A percentile compares a stretch with the other conserved stretches of the same genome.
Evolutionary conservation across 768 basidiomycete species (phyloP).

Genomic region (Tulasnella sp.): DNA sequence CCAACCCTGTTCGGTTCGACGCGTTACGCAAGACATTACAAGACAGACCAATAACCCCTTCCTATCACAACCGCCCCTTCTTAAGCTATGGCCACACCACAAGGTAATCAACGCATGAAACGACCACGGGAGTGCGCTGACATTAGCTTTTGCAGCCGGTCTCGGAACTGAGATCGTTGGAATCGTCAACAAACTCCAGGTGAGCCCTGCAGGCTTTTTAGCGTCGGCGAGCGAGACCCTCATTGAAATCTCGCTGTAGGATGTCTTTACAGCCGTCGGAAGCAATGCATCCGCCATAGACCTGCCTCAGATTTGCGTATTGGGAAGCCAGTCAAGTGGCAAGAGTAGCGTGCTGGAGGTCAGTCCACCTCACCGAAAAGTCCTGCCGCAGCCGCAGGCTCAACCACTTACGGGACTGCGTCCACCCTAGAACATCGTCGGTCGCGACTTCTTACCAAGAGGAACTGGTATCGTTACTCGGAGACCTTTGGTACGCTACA

Average conservation of each 20-base stretch:
- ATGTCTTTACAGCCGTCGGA: conserved; percentile 83
- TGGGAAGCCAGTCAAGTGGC: conserved; percentile 88
- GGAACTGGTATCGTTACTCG: conserved; percentile 98
- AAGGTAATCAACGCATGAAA: neutral
- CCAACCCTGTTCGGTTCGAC: neutral
- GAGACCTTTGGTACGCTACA: conserved; percentile 69
- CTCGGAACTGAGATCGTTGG: conserved; percentile 78
- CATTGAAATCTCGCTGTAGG: conserved; percentile 33
- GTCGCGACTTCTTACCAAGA: conserved; percentile 96
- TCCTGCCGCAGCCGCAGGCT: conserved; percentile 10
- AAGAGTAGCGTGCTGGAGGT: conserved; percentile 93
- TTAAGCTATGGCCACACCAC: conserved; percentile 4
- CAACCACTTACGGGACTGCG: conserved; percentile 1
- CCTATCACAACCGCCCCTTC: neutral
- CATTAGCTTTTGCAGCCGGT: conserved; percentile 33
- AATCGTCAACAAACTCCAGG: conserved; percentile 80
- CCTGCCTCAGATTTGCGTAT: conserved; percentile 86
- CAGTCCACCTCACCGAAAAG: conserved; percentile 30
- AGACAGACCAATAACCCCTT: conserved; percentile 1
- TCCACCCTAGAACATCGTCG: conserved; percentile 79
- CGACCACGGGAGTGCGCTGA: neutral
- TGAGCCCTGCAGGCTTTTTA: neutral
- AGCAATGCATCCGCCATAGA: conserved; percentile 74
- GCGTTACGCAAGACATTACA: conserved; percentile 13
- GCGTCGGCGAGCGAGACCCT: neutral